Percentiles rank a stretch among this genome's conserved stretches.
These are phyloP conservation scores for Paecilomyces sp. DNA, from an alignment of 2,329 filamentous ascomycete species.

Conservation along the genomic window DNA sequence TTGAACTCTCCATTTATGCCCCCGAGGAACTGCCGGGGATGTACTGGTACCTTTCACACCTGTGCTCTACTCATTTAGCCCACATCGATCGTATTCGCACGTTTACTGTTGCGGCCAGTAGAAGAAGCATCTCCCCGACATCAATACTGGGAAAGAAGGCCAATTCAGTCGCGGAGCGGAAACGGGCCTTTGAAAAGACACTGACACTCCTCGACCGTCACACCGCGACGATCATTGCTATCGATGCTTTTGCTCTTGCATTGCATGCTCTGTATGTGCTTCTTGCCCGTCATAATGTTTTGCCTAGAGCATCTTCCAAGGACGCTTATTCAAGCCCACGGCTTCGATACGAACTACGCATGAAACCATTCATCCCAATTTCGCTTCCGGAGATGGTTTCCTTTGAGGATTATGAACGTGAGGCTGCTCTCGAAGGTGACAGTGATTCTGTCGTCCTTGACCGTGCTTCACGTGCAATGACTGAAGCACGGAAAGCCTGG, in stretches of 20 bases:
- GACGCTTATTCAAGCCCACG: slow-evolving; percentile 59
- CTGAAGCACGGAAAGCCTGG: slow-evolving; percentile 36
- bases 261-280: slow-evolving; percentile 58
- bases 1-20: slow-evolving; percentile 87
- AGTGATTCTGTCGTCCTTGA: slow-evolving; percentile 33
- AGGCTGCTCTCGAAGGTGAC: slow-evolving; percentile 36
- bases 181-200: slow-evolving; percentile 29
- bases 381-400: slow-evolving; percentile 60
- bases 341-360: slow-evolving; percentile 73
- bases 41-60: slow-evolving; percentile 82
- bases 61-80: slow-evolving; percentile 60
- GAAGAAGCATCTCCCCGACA: slow-evolving; percentile 14
- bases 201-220: slow-evolving; percentile 52
- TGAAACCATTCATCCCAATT: slow-evolving; percentile 72
- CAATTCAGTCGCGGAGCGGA: slow-evolving; percentile 14
- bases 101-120: slow-evolving; percentile 45
- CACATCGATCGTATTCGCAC: slow-evolving; percentile 67
- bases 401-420: slow-evolving; percentile 53
- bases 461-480: slow-evolving; percentile 30
- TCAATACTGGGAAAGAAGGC: slow-evolving; percentile 8
- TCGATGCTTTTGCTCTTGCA: slow-evolving; percentile 46
- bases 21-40: slow-evolving; percentile 76
- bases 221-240: slow-evolving; percentile 59
- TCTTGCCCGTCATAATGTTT: slow-evolving; percentile 50
- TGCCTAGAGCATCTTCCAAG: slow-evolving; percentile 41